Evolutionary conservation across 164 flowering plant genomes (phyloP).

Genomic region (Liriodendron chinense): DNA sequence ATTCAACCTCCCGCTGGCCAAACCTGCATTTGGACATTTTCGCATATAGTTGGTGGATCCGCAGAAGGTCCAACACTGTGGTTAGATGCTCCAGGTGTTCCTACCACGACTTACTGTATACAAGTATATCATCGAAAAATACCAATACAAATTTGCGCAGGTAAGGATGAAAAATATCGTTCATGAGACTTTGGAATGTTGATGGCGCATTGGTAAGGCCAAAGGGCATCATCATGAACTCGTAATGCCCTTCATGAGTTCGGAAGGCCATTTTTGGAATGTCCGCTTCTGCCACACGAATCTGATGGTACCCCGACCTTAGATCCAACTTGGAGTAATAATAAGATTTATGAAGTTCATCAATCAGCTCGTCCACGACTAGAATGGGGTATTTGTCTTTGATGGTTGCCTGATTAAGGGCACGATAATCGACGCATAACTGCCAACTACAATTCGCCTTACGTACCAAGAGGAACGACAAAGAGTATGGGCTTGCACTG

Average conservation of each 20-base stretch:
- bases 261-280: neutral
- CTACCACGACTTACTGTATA: neutral
- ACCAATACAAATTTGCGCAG: neutral
- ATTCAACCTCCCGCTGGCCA: neutral
- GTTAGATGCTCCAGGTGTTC: neutral
- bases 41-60: neutral
- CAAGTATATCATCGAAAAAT: neutral
- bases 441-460: neutral
- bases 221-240: neutral
- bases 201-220: conserved; percentile 1
- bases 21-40: neutral
- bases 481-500: neutral
- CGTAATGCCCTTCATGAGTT: neutral
- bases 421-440: neutral
- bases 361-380: neutral
- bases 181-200: neutral
- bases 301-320: neutral
- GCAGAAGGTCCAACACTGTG: neutral
- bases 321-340: neutral
- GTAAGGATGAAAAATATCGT: neutral
- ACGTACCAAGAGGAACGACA: neutral
- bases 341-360: neutral
- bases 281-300: neutral
- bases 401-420: neutral
- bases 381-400: neutral